Percentiles rank a stretch among this genome's conserved stretches.
Conservation (phyloP, 2,329 filamentous ascomycete species). For the Chalaropsis ovoidea region DNA sequence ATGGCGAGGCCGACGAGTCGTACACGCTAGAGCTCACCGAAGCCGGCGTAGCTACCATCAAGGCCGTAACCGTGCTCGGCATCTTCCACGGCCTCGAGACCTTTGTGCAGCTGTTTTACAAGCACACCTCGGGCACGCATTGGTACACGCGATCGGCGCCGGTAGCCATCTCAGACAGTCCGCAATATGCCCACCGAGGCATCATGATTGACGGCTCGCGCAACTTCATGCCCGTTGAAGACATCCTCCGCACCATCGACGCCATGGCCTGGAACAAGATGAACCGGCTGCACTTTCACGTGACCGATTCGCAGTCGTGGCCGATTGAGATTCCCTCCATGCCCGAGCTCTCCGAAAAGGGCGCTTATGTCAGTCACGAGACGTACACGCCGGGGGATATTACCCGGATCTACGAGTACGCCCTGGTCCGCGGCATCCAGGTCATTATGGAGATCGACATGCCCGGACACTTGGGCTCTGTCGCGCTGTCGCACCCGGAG, state of each 20-base stretch:
- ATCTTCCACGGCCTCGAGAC: slow-evolving; percentile 64
- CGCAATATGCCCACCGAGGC: slow-evolving; percentile 66
- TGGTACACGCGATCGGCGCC: slow-evolving; percentile 65
- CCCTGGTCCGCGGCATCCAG: slow-evolving; percentile 55
- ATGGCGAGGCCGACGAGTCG: slow-evolving; percentile 61
- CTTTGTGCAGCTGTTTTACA: slow-evolving; percentile 70
- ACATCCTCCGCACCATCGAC: slow-evolving; percentile 67
- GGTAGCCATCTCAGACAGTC: slow-evolving; percentile 59
- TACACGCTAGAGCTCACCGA: slow-evolving; percentile 55
- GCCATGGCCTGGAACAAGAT: slow-evolving; percentile 69
- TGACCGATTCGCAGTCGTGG: slow-evolving; percentile 78
- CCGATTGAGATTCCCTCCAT: slow-evolving; percentile 69
- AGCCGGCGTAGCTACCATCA: slow-evolving; percentile 51
- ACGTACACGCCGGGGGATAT: slow-evolving; percentile 60
- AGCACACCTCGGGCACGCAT: slow-evolving; percentile 47
- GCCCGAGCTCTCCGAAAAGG: slow-evolving; percentile 60
- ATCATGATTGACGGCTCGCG: slow-evolving; percentile 69
- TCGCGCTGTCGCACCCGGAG: slow-evolving; percentile 57
- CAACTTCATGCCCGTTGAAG: slow-evolving; percentile 56
- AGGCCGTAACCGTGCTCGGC: slow-evolving; percentile 56
- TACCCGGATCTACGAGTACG: slow-evolving; percentile 58
- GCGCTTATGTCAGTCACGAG: slow-evolving; percentile 58
- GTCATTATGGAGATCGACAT: slow-evolving; percentile 70
- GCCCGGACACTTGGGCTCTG: slow-evolving; percentile 65
- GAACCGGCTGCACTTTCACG: slow-evolving; percentile 71